Evolutionary conservation across 2,329 filamentous ascomycete genomes (phyloP).

Genomic region (Aspergillus phoenicis): DNA sequence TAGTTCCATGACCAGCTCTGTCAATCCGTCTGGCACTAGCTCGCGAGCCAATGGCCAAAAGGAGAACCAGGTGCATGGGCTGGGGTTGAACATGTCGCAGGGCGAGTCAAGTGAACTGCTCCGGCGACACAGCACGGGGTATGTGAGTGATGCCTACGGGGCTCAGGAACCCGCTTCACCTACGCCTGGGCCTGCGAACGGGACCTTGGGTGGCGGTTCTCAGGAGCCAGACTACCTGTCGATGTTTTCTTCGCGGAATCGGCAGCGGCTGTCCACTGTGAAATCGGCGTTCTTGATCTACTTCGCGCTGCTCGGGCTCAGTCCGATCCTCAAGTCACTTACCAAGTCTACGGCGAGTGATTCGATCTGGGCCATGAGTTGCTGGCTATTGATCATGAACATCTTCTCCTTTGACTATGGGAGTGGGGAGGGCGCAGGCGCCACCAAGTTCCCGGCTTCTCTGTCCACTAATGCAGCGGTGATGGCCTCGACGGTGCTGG

Average conservation of each 20-base stretch:
- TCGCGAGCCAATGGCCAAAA: slow-evolving; percentile 33
- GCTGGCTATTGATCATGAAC: slow-evolving; percentile 90
- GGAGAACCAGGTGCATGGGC: slow-evolving; percentile 41
- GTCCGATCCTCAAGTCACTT: slow-evolving; percentile 94
- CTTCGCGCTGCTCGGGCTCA: slow-evolving; percentile 85
- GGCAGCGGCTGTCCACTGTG: slow-evolving; percentile 73
- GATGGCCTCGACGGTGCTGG: slow-evolving; percentile 94
- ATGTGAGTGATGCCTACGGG: slow-evolving; percentile 52
- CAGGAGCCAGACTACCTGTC: slow-evolving; percentile 30
- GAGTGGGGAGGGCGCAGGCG: slow-evolving; percentile 52
- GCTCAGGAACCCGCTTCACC: slow-evolving; percentile 40
- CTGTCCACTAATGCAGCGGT: slow-evolving; percentile 93
- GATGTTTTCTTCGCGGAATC: slow-evolving; percentile 57
- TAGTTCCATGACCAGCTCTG: slow-evolving; percentile 39
- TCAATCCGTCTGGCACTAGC: slow-evolving; percentile 31
- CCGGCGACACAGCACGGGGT: slow-evolving; percentile 30
- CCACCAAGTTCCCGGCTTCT: slow-evolving; percentile 58
- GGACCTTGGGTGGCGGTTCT: slow-evolving; percentile 23
- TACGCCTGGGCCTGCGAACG: slow-evolving; percentile 22
- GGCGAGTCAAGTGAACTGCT: slow-evolving; percentile 38
- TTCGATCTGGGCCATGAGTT: slow-evolving; percentile 96
- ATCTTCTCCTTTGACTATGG: slow-evolving; percentile 98
- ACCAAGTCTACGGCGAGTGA: slow-evolving; percentile 89
- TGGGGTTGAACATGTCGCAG: slow-evolving; percentile 47
- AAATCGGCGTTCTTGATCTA: slow-evolving; percentile 94